Evolutionary conservation across 1,284 basidiomycete genomes (phyloP).

Genomic region (Ceratobasidium sp.): DNA sequence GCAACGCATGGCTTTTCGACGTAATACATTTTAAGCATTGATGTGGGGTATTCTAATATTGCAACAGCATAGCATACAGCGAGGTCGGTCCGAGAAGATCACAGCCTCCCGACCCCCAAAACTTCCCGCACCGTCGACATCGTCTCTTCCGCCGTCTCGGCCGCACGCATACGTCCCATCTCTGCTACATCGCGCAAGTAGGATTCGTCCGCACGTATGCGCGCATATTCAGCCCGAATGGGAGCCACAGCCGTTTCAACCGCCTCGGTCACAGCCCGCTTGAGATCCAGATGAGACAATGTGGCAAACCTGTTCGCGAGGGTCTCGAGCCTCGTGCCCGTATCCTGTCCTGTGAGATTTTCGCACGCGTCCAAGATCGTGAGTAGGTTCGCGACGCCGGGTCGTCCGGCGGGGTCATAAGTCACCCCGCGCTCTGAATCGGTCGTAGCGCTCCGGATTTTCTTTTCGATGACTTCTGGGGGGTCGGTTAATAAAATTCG

Average conservation of each 20-base stretch:
- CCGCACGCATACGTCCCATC: conserved; percentile 71
- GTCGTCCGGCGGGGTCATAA: conserved; percentile 77
- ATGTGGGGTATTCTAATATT: background rate
- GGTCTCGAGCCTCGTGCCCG: conserved; percentile 48
- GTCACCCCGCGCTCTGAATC: conserved; percentile 77
- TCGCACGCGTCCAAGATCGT: conserved; percentile 73
- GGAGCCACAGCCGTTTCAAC: conserved; percentile 71
- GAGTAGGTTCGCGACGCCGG: conserved; percentile 85
- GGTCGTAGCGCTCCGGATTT: conserved; percentile 84
- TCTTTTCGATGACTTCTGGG: conserved; percentile 64
- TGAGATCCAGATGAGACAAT: conserved; percentile 72
- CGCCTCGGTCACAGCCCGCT: conserved; percentile 74
- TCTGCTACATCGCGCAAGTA: conserved; percentile 70
- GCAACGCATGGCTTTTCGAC: background rate
- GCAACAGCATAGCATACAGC: no score
- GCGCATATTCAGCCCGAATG: conserved; percentile 74
- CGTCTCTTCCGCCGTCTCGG: conserved; percentile 63
- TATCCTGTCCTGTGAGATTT: conserved; percentile 11
- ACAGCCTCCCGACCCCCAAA: conserved; percentile 25
- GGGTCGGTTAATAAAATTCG: conserved; percentile 87
- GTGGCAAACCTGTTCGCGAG: conserved; percentile 58
- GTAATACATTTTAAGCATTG: background rate
- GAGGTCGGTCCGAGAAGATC: no score
- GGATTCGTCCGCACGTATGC: conserved; percentile 63
- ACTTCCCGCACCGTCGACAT: conserved; percentile 51